Base-by-base conservation (phyloP, 768 basidiomycete species). In the Auriculariales sp. region DNA sequence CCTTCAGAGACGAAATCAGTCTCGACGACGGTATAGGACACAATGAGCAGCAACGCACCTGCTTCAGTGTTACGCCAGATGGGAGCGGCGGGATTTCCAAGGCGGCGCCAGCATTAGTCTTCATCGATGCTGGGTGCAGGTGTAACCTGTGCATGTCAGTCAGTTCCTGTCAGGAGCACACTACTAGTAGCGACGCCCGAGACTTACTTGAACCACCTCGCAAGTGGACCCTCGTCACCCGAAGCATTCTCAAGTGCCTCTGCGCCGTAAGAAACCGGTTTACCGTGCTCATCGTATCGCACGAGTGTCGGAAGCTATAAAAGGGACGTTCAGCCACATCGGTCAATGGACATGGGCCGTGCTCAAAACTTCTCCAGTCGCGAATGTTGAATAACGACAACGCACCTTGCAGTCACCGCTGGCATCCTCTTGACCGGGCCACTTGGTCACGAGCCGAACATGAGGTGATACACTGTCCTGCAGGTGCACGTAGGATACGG, bases 151-250 rank as follows among this genome's bases (percentile, higher is more conserved):
- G 19, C 15, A 30, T 28, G 5, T 15, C n/a, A 7, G n/a, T 17
- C 19, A 33, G 1, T 17, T 27, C n/a, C 27, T 27, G 11, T 19
- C 31, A 17, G 19, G 6, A 19, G 9, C 4, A 3, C 29, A 33
- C 4, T 15, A 11, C 47, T 19, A 7, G 35, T n/a, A 25, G 19
- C 1, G 22, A 4, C n/a, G n/a, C n/a, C n/a, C n/a, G n/a, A 42
- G n/a, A n/a, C n/a, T n/a, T n/a, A 28, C 31, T 48, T 48, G 31
- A 48, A 48, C 47, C 47, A 48, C 31, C 27, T 48, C 17, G 47
- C 27, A 5, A 48, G 7, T 32, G n/a, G 7, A 22, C 35, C 47
- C 10, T 48, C 47, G 11, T 28, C 47, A 14, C 31, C 5, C 19
- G 31, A 48, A 6, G 31, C 47, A 5, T 17, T 28, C 15, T 28